phyloP scores from a whole-genome alignment of 352 stramenopile species.

The Chrysophaeum taylorii region DNA sequence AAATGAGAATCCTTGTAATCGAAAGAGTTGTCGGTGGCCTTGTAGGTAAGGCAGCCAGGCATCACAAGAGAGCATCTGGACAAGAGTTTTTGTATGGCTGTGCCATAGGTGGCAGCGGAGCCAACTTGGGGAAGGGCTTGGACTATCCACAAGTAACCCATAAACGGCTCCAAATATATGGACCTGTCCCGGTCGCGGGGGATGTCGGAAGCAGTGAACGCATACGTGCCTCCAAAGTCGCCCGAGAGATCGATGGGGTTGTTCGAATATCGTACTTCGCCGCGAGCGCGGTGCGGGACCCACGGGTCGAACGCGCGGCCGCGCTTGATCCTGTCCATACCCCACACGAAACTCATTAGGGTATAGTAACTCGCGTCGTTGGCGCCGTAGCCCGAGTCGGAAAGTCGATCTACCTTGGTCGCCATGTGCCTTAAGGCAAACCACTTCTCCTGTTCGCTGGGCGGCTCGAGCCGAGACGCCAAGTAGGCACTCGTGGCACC shows the following conservation, averaged over 20 bases:
- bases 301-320: slow-evolving; percentile 16
- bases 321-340: slow-evolving; percentile 15
- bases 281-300: slow-evolving; percentile 3
- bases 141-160: too few species aligned
- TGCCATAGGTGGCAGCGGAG: too few species aligned
- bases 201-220: too few species aligned
- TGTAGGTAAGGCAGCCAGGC: too few species aligned
- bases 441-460: slow-evolving; percentile 26
- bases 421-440: slow-evolving; percentile 25
- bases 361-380: slow-evolving; percentile 7
- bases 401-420: neutral
- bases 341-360: slow-evolving; percentile 14
- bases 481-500: neutral
- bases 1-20: too few species aligned
- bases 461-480: slow-evolving; percentile 18
- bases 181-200: too few species aligned
- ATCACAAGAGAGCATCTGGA: too few species aligned
- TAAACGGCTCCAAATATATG: too few species aligned
- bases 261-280: slow-evolving; percentile 13
- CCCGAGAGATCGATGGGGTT: slow-evolving; percentile 14
- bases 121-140: too few species aligned
- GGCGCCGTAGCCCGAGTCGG: neutral
- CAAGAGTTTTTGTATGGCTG: too few species aligned
- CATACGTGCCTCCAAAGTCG: too few species aligned
- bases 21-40: too few species aligned